Conservation (phyloP, 768 basidiomycete species). For the Trametes gibbosa region DNA sequence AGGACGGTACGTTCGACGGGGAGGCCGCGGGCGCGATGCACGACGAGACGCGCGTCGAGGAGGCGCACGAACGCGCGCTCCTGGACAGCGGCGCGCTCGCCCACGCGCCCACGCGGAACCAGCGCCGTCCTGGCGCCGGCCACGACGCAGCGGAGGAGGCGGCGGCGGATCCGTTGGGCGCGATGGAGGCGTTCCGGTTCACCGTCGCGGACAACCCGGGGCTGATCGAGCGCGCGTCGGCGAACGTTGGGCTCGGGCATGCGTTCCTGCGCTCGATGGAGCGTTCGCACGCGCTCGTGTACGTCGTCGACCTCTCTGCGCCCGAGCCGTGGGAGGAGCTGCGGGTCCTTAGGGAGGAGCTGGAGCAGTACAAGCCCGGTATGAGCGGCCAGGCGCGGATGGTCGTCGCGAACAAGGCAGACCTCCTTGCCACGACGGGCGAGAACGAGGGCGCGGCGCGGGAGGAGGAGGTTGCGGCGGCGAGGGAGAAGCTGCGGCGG, state of each 20-base stretch:
- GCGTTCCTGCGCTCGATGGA: conserved; percentile 93
- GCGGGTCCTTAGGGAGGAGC: conserved; percentile 67
- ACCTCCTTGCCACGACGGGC: conserved; percentile 60
- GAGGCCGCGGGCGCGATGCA: conserved; percentile 47
- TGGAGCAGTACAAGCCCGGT: conserved; percentile 77
- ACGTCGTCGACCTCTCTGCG: conserved; percentile 85
- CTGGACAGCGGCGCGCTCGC: conserved; percentile 55
- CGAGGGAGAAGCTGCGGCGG: conserved; percentile 51
- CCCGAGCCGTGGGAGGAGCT: conserved; percentile 79
- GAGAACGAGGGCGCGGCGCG: conserved; percentile 43
- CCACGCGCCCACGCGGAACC: conserved; percentile 49
- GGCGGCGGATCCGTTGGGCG: conserved; percentile 18
- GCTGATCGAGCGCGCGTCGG: conserved; percentile 77
- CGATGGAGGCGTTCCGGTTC: conserved; percentile 76
- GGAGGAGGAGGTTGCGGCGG: conserved; percentile 47
- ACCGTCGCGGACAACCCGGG: conserved; percentile 98
- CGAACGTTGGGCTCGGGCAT: conserved; percentile 91
- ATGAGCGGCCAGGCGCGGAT: conserved; percentile 75
- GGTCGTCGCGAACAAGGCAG: conserved; percentile 95
- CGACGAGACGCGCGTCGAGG: conserved; percentile 67
- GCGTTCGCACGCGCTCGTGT: conserved; percentile 83
- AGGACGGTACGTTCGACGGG: conserved; percentile 75
- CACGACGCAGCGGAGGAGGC: conserved; percentile 6
- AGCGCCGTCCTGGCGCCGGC: conserved; percentile 22
- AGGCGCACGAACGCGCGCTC: conserved; percentile 40